Base-by-base conservation (phyloP, 148 eudicot genomes). In the Hydrangea macrophylla region DNA sequence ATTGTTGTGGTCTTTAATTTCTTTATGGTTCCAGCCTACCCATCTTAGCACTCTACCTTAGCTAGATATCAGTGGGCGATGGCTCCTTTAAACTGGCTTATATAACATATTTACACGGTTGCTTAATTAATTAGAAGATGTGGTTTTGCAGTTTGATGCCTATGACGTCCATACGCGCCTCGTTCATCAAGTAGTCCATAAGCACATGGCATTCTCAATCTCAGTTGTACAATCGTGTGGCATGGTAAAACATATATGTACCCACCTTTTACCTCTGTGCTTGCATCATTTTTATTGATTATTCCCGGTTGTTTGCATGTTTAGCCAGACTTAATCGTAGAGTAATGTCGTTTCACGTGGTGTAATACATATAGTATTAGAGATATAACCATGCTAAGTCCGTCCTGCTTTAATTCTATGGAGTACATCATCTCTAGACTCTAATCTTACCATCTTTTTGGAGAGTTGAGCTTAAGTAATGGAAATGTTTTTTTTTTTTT, bases 141-240 rank as follows among this genome's bases (percentile, higher is more conserved):
- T 68, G 48, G 17, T 28, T 55, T 50, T 67, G 76, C 71, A 73
- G 76, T 73, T 60, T 28, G 39, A 35, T 67, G 71, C 27, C 25
- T 18, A 37, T 67, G 30, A 33, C 27, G 9, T 66, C 33, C 30
- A 15, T 48, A 40, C 67, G 53, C 28, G 50, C 5, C 17, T 30
- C 42, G 35, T 60, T 39, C 8, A 22, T 59, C 70, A 28, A 57
- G 37, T 66, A 57, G 56, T 57, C 59, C 39, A 50, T 55, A 63
- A 68, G 70, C 75, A 72, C 26, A 81, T 83, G 90, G 80, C 65
- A 58, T 48, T 77, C 65, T 57, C 75, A 24, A 44, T 64, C 55
- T 74, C 53, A 15, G 53, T 35, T 64, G 58, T 75, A 71, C 80
- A 83, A 58, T 67, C 81, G 26, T 74, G 80, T 74, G 73, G 74